These are phyloP conservation scores for Vigna unguiculata DNA, from an alignment of 306 rosid genomes.

Conservation along the genomic window DNA sequence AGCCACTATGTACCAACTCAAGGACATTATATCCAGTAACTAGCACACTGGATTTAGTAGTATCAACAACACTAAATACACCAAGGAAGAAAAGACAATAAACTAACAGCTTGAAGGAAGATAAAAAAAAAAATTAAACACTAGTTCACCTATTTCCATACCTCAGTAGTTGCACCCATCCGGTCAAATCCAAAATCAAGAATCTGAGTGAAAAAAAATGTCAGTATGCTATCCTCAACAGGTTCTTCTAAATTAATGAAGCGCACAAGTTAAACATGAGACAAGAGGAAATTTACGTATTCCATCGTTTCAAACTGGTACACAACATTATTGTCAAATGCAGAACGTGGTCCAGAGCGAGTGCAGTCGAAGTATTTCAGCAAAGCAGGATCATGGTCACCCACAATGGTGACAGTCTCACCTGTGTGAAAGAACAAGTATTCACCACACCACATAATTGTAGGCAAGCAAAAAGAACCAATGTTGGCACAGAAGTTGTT, in stretches of 20 bases:
- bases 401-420: conserved; percentile 78
- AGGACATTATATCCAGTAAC: not conserved
- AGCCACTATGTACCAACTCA: conserved; percentile 33
- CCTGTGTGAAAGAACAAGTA: conserved; percentile 47
- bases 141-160: conserved; percentile 43
- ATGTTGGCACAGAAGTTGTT: not conserved
- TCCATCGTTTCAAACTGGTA: conserved; percentile 87
- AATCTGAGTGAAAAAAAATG: conserved; percentile 54
- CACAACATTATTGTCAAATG: conserved; percentile 51
- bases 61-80: conserved; percentile 27
- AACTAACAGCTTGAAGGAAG: not conserved
- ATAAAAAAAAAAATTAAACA: not conserved
- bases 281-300: conserved; percentile 59
- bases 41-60: conserved; percentile 25
- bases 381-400: conserved; percentile 75
- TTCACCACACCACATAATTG: not conserved
- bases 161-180: conserved; percentile 76
- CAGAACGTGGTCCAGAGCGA: conserved; percentile 51
- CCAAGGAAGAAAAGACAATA: conserved; percentile 8
- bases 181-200: conserved; percentile 87
- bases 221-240: conserved; percentile 38
- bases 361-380: conserved; percentile 76
- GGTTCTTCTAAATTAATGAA: conserved; percentile 7
- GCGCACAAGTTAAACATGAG: not conserved
- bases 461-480: conserved; percentile 4